Percentiles rank a stretch among this genome's conserved stretches.
phyloP scores from a whole-genome alignment of 2,329 filamentous ascomycete species.

The Claviceps quebecensis region DNA sequence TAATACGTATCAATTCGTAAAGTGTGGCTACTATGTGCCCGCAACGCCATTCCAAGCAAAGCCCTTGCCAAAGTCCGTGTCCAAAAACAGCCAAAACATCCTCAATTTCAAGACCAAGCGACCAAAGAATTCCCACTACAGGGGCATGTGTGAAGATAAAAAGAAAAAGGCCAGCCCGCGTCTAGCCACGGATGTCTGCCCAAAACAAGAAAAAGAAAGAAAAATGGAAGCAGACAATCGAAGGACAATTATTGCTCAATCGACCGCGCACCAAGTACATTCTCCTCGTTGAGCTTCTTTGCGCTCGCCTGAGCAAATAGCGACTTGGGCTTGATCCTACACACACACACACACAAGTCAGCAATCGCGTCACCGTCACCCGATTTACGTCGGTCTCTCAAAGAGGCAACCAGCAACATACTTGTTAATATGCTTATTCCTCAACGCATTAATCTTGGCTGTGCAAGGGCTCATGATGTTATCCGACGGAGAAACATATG shows the following conservation, averaged over 20 bases:
- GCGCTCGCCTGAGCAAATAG: conserved; percentile 51
- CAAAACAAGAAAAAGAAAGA: conserved; percentile 2
- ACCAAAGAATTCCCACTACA: background rate
- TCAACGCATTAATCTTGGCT: conserved; percentile 67
- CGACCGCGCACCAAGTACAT: conserved; percentile 23
- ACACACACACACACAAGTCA: background rate
- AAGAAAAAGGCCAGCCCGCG: background rate
- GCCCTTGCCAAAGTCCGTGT: background rate
- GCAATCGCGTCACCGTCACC: background rate
- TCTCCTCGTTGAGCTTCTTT: conserved; percentile 44
- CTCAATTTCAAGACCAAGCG: background rate
- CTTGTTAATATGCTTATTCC: conserved; percentile 70
- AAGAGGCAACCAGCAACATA: conserved; percentile 26
- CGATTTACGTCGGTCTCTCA: too few relatives aligned
- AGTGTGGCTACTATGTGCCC: background rate
- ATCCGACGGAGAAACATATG: conserved; percentile 73
- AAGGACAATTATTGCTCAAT: conserved; percentile 15
- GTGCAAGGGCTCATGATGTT: conserved; percentile 79
- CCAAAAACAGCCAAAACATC: background rate
- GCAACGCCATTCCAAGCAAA: conserved; percentile 2
- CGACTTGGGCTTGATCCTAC: conserved; percentile 51
- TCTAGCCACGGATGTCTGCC: background rate
- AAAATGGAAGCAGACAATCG: background rate
- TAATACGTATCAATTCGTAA: background rate
- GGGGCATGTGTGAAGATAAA: background rate